These are phyloP conservation scores for Phytophthora podocarpi DNA, from an alignment of 352 stramenopile species.

Conservation along the genomic window DNA sequence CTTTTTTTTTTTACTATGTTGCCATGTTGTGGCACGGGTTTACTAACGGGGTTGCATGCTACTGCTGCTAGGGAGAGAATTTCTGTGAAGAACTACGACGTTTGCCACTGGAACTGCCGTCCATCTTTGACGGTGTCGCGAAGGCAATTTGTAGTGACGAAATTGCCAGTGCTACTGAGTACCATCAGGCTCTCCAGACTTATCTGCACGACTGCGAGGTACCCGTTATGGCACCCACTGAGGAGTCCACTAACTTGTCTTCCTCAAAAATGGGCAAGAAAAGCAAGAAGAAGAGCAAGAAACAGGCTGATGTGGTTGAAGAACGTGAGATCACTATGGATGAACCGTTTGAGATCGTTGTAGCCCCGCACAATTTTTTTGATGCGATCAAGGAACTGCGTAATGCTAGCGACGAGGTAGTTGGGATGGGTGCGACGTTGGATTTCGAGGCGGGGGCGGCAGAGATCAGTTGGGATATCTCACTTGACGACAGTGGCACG, in stretches of 20 bases:
- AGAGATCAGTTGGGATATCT: slow-evolving; percentile 82
- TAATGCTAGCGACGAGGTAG: slow-evolving; percentile 43
- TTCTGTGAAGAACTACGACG: slow-evolving; percentile 72
- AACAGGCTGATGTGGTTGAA: slow-evolving; percentile 18
- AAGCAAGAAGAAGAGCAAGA: slow-evolving; percentile 37
- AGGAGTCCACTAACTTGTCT: slow-evolving; percentile 7
- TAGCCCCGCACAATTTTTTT: slow-evolving; percentile 57
- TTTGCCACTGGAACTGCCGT: slow-evolving; percentile 59
- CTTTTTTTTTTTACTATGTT: background rate
- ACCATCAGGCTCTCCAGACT: slow-evolving; percentile 67
- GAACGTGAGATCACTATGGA: slow-evolving; percentile 15
- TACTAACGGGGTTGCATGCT: slow-evolving; percentile 3
- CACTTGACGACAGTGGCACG: slow-evolving; percentile 44
- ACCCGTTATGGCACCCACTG: slow-evolving; percentile 27
- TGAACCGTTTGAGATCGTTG: slow-evolving; percentile 46
- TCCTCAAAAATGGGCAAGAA: slow-evolving; percentile 57
- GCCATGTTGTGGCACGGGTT: background rate
- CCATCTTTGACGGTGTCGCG: slow-evolving; percentile 54
- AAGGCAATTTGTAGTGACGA: slow-evolving; percentile 46
- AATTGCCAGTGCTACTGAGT: slow-evolving; percentile 52
- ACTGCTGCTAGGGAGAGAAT: slow-evolving; percentile 39
- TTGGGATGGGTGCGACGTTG: slow-evolving; percentile 20
- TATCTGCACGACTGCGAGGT: slow-evolving; percentile 68
- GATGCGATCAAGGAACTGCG: slow-evolving; percentile 56
- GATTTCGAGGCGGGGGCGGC: slow-evolving; percentile 62